Base-by-base conservation (phyloP, 345 rosid genomes). In the Kernera saxatilis region DNA sequence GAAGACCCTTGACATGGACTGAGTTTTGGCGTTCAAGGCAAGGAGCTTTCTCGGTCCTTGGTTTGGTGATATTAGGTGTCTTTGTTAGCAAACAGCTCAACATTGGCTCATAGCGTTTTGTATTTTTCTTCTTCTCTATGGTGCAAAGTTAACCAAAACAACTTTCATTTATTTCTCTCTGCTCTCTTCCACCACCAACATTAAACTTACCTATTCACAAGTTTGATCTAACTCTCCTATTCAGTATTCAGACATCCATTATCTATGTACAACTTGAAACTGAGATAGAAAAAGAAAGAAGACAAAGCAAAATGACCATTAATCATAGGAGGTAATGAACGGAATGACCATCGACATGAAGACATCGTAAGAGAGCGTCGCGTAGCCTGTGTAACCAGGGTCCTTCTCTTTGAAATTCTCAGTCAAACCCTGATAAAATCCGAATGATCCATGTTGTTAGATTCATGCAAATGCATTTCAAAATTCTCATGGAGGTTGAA, bases 11-110 rank as follows among this genome's bases (percentile, higher is more conserved):
- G 84, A 87, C 86, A 2, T 84, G 93, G 99, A 75, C 79, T 8
- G 98, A 89, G 62, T 92, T 85, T 73, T 88, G 84, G 85, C 89
- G 85, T 64, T 89, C 99, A 13, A 91, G 97, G 57, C 85, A 85
- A 25, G 97, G 96, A 78, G 92, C 83, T 44, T 36, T 88, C 32
- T 64, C 83, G 9, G 82, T 82, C 35, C 67, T 89, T 53, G 66
- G 80, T 68, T 87, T 81, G 6, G 67, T 86, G 19, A 32, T 68
- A 23, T 22, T 77, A 8, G 96, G 83, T 21, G 83, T 87, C 58
- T 64, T 84, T 72, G 77, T 67, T n/a, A 57, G 73, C 71, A 84
- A 75, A 74, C 85, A 79, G 37, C n/a, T 80, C 33, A 79, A 40
- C 37, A 33, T 46, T 36, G 40, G 32, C 33, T 69, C 76, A 11